Conservation (phyloP, 164 flowering plant species). For the Vitis cinerea region DNA sequence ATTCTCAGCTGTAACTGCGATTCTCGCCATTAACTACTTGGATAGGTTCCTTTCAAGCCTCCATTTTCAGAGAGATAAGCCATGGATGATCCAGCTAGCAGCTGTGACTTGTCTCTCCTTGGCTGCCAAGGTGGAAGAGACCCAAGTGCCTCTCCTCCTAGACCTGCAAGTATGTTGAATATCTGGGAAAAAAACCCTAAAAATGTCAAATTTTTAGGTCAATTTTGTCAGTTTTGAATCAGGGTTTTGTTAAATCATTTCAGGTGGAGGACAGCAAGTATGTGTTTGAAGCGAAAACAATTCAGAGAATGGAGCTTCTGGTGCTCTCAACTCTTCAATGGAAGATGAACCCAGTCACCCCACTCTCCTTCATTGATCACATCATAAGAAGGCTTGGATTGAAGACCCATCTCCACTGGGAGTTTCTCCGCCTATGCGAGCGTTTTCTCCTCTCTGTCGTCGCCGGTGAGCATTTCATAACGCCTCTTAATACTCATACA, state of each 20-base stretch:
- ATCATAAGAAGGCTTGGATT: conserved; percentile 52
- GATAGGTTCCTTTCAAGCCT: conserved; percentile 46
- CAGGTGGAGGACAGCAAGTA: conserved; percentile 49
- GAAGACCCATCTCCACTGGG: conserved; percentile 38
- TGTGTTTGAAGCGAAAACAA: conserved; percentile 54
- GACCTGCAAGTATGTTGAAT: conserved; percentile 53
- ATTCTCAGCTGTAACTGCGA: conserved; percentile 45
- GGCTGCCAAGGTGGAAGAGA: conserved; percentile 75
- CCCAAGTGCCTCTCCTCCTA: conserved; percentile 56
- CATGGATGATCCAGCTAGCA: conserved; percentile 66
- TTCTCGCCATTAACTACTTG: conserved; percentile 47
- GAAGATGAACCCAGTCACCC: conserved; percentile 75
- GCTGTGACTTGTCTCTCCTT: conserved; percentile 69
- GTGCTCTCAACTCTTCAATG: conserved; percentile 65
- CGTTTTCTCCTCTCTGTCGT: conserved; percentile 41
- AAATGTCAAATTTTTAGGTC: neutral
- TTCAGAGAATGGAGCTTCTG: conserved; percentile 77
- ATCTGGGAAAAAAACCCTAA: no score
- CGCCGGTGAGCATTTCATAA: conserved; percentile 32
- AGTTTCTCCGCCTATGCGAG: conserved; percentile 47
- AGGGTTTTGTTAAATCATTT: neutral
- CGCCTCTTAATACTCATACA: neutral
- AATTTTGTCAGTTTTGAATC: neutral
- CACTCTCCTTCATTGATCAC: conserved; percentile 60
- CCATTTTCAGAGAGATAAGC: conserved; percentile 40